Evolutionary conservation across 768 basidiomycete genomes (phyloP), one percentile per base, ranked within the genome.

Genomic region (Russula virescens): DNA sequence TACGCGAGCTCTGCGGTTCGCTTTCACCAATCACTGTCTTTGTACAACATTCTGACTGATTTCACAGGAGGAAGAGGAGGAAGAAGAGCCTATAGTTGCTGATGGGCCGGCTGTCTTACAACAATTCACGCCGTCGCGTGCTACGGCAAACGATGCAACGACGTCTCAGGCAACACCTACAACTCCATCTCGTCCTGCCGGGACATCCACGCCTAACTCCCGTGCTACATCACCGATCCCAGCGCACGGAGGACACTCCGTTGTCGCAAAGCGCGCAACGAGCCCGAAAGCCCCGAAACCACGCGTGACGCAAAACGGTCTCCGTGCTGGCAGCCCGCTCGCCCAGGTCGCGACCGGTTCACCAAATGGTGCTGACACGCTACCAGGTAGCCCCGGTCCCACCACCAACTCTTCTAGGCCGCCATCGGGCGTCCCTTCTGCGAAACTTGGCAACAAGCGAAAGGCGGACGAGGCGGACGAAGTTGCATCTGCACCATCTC

Each of bases 181-280:
- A 49, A 71, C 72, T 51, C 54, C 66, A 47, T 49, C 77, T 14
- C 73, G 76, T 31, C 64, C 75, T 43, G 61, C 73, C 45, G 75
- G 73, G 52, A 70, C 79, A 34, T 69, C 75, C 64, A 68, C 69
- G 25, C 68, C 75, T 14, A 77, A 74, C 57, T 86, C 88, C 34
- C 83, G 81, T 42, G 80, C 84, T 14, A 81, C 79, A 26, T 89
- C 88, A 3, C 87, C 86, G 10, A 62, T 79, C 5, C 75, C 84
- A 9, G 77, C 79, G 31, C 78, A 86, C 66, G 85, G 88, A 42
- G 91, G 90, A 0, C 89, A 91, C 73, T 89, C 87, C 2, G 70
- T 89, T 25, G 83, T 94, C 18, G 91, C 91, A 2, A 88, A 88
- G 74, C 84, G 91, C 19, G 91, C 91, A 4, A 92, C 90, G 1